phyloP scores from a whole-genome alignment of 2,329 filamentous ascomycete genomes.

The Penicillium sp. region DNA sequence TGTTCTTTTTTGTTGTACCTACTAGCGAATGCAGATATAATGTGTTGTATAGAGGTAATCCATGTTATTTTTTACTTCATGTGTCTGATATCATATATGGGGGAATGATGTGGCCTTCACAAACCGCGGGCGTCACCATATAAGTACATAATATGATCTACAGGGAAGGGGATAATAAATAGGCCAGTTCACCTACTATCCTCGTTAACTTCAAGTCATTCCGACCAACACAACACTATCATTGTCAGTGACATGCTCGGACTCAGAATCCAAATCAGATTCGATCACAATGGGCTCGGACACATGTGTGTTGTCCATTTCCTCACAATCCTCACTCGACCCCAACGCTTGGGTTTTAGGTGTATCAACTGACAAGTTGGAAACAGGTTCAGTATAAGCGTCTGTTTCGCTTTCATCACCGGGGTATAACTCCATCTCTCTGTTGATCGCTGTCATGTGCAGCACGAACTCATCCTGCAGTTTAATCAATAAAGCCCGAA shows the following conservation, averaged over 20 bases:
- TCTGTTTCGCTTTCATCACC: constrained; percentile 18
- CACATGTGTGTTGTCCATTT: not conserved
- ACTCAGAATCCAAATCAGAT: not conserved
- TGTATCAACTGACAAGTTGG: not conserved
- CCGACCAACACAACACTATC: constrained; percentile 11
- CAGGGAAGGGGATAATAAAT: not conserved
- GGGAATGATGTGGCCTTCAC: not conserved
- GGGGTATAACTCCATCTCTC: constrained; percentile 21
- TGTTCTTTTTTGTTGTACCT: not conserved
- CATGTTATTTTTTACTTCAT: not conserved
- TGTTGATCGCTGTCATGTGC: constrained; percentile 67
- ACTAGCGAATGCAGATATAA: constrained; percentile 11
- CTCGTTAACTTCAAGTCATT: not conserved
- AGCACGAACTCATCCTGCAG: constrained; percentile 73
- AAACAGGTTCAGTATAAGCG: not conserved
- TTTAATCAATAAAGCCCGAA: constrained; percentile 63
- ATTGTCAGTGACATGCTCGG: not conserved
- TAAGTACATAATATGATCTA: not conserved
- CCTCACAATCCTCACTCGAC: not conserved
- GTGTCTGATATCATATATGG: not conserved
- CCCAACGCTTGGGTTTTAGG: not conserved
- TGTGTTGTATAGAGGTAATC: constrained; percentile 6
- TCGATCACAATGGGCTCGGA: constrained; percentile 4
- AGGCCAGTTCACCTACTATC: not conserved
- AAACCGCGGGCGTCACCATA: not conserved